Conservation (phyloP, 805 yeast species). For the Debaryomyces castellii region DNA sequence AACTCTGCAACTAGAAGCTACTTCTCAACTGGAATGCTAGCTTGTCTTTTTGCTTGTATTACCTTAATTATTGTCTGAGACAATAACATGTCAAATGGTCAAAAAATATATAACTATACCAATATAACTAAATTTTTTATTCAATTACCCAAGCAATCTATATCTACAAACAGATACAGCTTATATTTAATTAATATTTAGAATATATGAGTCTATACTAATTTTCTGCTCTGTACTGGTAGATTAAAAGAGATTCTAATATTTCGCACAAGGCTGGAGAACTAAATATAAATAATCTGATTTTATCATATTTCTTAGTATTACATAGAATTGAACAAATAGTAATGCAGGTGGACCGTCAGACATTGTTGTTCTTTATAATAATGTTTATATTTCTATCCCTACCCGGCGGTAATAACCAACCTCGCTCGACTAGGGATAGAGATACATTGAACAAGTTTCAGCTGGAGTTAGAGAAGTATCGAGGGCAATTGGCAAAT, state of each 20-base stretch:
- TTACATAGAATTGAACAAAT: not conserved
- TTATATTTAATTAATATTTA: not conserved
- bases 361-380: constrained; percentile 33
- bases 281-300: not conserved
- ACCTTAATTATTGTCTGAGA: not conserved
- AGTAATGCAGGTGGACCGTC: constrained; percentile 25
- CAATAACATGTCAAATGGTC: not conserved
- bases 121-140: not conserved
- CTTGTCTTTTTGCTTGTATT: not conserved
- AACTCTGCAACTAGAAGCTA: not conserved
- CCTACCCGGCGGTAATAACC: constrained; percentile 28
- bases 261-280: not conserved
- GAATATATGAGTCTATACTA: not conserved
- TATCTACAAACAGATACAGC: not conserved
- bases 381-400: constrained; percentile 34
- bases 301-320: not conserved
- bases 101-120: not conserved
- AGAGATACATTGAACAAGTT: constrained; percentile 23
- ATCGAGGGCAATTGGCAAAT: constrained; percentile 26
- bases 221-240: too few relatives aligned
- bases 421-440: constrained; percentile 25
- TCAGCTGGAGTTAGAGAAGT: constrained; percentile 19
- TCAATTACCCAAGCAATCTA: not conserved
- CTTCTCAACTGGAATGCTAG: not conserved
- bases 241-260: too few relatives aligned